Conservation (phyloP, 2,329 filamentous ascomycete species). For the Aspergillus luchuensis region DNA sequence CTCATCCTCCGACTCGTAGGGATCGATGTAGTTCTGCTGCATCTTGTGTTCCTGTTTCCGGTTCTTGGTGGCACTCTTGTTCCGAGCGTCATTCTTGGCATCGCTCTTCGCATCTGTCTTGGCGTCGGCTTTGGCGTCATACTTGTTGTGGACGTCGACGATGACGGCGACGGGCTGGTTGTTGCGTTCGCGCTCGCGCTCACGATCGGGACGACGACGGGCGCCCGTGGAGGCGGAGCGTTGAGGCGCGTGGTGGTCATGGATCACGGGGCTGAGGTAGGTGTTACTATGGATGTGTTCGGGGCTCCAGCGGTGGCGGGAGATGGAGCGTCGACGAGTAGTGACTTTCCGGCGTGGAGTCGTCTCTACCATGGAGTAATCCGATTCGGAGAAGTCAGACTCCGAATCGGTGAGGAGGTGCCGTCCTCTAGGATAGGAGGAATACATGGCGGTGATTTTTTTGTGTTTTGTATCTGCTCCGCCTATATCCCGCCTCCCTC, state of each 20-base stretch:
- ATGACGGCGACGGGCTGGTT: constrained; percentile 31
- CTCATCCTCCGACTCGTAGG: constrained; percentile 33
- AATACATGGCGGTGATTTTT: constrained; percentile 17
- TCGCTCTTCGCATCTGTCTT: constrained; percentile 9
- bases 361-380: constrained; percentile 35
- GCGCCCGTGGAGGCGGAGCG: constrained; percentile 42
- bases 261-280: constrained; percentile 30
- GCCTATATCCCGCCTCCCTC: background rate
- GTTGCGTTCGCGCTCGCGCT: constrained; percentile 11
- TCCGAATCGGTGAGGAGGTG: constrained; percentile 29
- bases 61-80: constrained; percentile 31
- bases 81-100: constrained; percentile 32
- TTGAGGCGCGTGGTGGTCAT: constrained; percentile 25
- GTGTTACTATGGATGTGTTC: constrained; percentile 23
- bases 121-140: constrained; percentile 8
- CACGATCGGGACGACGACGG: constrained; percentile 23
- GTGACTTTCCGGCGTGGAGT: constrained; percentile 23
- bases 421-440: constrained; percentile 13
- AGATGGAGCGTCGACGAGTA: constrained; percentile 35
- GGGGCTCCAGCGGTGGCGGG: constrained; percentile 32
- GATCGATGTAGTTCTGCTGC: constrained; percentile 18
- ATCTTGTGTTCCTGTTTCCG: constrained; percentile 24
- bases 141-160: constrained; percentile 32
- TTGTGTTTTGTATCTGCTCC: background rate
- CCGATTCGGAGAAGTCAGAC: constrained; percentile 39